Conservation (phyloP, 148 eudicot genomes). For the Dysphania ambrosioides region DNA sequence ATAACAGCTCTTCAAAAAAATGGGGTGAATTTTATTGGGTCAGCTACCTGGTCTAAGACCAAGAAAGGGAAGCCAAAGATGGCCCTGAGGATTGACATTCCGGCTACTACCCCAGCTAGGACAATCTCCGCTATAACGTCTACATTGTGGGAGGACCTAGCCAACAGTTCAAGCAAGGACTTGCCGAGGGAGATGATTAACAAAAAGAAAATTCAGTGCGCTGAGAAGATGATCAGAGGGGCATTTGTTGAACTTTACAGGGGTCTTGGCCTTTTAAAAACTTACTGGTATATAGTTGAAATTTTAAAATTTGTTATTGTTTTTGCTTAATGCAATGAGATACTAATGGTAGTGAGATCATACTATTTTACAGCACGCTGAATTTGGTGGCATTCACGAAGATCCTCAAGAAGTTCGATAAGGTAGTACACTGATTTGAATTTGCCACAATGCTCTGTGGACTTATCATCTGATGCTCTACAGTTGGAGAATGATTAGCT, state of each 20-base stretch:
- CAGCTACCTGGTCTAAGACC: slow-evolving; percentile 43
- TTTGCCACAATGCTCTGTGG: not conserved
- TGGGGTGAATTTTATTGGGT: slow-evolving; percentile 52
- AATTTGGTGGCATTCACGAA: slow-evolving; percentile 90
- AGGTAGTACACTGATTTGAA: slow-evolving; percentile 46
- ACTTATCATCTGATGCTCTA: not conserved
- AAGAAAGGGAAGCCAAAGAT: slow-evolving; percentile 70
- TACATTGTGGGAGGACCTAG: slow-evolving; percentile 76
- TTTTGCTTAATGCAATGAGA: not conserved
- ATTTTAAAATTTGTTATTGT: not conserved
- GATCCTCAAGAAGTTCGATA: slow-evolving; percentile 94
- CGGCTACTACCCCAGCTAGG: slow-evolving; percentile 50
- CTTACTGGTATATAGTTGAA: slow-evolving; percentile 56
- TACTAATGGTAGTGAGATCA: slow-evolving; percentile 6
- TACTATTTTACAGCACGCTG: slow-evolving; percentile 61
- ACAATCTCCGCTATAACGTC: slow-evolving; percentile 72
- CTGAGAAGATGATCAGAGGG: slow-evolving; percentile 89
- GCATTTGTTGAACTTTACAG: slow-evolving; percentile 89
- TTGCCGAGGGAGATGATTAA: slow-evolving; percentile 54
- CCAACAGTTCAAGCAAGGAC: slow-evolving; percentile 64
- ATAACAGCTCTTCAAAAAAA: slow-evolving; percentile 65
- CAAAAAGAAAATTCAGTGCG: slow-evolving; percentile 77
- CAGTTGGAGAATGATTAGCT: not conserved
- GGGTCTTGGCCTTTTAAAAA: slow-evolving; percentile 82
- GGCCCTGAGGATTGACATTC: slow-evolving; percentile 79